A percentile compares a stretch with the other conserved stretches of the same genome.
These are phyloP conservation scores for Ambrosia hybrid DNA, from an alignment of 140 eudicot species.

Conservation along the genomic window DNA sequence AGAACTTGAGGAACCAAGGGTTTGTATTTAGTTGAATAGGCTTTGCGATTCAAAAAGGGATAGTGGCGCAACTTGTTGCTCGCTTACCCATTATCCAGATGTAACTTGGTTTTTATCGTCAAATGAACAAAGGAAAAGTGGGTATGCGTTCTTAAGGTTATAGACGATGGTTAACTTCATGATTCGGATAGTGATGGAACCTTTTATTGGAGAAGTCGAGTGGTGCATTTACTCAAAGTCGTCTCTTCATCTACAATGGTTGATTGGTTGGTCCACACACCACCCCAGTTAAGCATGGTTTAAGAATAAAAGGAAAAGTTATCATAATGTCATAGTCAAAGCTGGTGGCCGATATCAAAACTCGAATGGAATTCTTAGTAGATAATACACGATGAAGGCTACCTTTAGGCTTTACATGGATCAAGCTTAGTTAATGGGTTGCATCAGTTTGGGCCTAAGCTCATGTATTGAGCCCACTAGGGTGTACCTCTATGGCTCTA, in stretches of 20 bases:
- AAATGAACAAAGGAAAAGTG: slow-evolving; percentile 45
- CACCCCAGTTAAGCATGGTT: not conserved
- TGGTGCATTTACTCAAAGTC: not conserved
- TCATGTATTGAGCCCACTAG: not conserved
- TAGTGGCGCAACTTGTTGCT: too few species aligned
- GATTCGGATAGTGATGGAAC: slow-evolving; percentile 59
- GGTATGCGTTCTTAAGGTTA: slow-evolving; percentile 51
- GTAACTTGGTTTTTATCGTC: too few species aligned
- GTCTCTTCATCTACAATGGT: not conserved
- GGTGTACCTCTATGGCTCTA: too few species aligned
- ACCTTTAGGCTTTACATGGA: not conserved
- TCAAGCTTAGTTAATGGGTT: not conserved
- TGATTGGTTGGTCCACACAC: not conserved
- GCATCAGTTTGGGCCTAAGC: not conserved
- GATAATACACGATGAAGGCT: too few species aligned
- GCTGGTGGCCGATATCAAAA: too few species aligned
- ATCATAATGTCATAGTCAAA: not conserved
- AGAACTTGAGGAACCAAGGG: too few species aligned
- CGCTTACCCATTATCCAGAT: too few species aligned
- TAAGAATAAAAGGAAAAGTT: not conserved
- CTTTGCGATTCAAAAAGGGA: too few species aligned
- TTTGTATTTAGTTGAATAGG: too few species aligned
- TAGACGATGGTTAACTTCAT: slow-evolving; percentile 76
- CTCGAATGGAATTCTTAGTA: too few species aligned
- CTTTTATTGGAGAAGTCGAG: slow-evolving; percentile 1